Percentiles rank a stretch among this genome's conserved stretches.
Evolutionary conservation across 495 filamentous ascomycete species (phyloP).

Genomic region (Aspergillus avenaceus): DNA sequence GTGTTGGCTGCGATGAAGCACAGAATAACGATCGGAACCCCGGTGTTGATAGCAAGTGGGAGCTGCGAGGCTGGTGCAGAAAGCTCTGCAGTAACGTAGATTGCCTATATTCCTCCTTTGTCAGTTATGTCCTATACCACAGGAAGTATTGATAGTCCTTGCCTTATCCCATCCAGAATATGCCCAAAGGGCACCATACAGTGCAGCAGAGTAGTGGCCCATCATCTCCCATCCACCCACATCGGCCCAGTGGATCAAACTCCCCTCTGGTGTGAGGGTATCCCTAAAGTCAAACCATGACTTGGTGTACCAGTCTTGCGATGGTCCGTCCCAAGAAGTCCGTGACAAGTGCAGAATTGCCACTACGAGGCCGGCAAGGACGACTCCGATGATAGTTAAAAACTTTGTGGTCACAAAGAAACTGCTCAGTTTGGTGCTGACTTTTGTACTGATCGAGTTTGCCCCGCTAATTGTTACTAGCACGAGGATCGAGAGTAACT

Average conservation of each 20-base stretch:
- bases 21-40: slow-evolving; percentile 14
- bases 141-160: background rate
- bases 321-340: background rate
- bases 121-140: too few relatives aligned
- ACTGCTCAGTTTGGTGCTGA: slow-evolving; percentile 12
- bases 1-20: slow-evolving; percentile 17
- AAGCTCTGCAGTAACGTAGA: slow-evolving; percentile 17
- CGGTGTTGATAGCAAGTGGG: slow-evolving; percentile 17
- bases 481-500: slow-evolving; percentile 12
- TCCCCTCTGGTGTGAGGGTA: slow-evolving; percentile 14
- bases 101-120: too few relatives aligned
- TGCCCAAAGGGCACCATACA: slow-evolving; percentile 19
- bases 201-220: slow-evolving; percentile 17
- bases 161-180: slow-evolving; percentile 22
- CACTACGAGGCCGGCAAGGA: slow-evolving; percentile 10
- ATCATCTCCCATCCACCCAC: slow-evolving; percentile 14
- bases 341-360: slow-evolving; percentile 5
- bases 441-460: slow-evolving; percentile 19
- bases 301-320: slow-evolving; percentile 12
- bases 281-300: slow-evolving; percentile 14
- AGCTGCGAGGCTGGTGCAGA: slow-evolving; percentile 17
- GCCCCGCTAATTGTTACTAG: slow-evolving; percentile 11
- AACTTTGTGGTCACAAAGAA: slow-evolving; percentile 21
- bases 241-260: slow-evolving; percentile 13
- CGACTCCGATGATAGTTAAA: slow-evolving; percentile 7